Conservation (phyloP, 1,284 basidiomycete genomes). For the Cystobasidiaceae sp. region DNA sequence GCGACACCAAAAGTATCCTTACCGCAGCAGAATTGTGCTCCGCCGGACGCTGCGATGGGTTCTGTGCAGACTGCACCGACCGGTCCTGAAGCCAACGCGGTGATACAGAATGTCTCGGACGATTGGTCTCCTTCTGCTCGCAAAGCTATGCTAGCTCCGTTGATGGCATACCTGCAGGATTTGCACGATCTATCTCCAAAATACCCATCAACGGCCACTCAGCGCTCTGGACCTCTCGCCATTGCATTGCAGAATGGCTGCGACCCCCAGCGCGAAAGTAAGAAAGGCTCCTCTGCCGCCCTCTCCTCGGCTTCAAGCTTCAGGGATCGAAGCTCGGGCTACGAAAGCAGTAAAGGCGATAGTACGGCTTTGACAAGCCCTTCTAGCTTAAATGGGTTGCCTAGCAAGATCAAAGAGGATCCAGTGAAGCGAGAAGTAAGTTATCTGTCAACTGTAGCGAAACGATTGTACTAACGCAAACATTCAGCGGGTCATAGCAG, state of each 20-base stretch:
- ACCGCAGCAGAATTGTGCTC: background rate
- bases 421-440: slow-evolving; percentile 41
- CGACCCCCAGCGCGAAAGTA: background rate
- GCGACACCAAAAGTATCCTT: slow-evolving; percentile 1
- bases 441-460: background rate
- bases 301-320: slow-evolving; percentile 12
- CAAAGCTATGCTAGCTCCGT: slow-evolving; percentile 74
- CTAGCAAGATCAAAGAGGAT: slow-evolving; percentile 42
- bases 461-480: background rate
- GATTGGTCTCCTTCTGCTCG: no score
- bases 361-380: slow-evolving; percentile 3
- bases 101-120: no score
- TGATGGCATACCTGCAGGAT: slow-evolving; percentile 92
- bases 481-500: slow-evolving; percentile 42
- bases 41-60: background rate
- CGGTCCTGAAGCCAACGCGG: no score
- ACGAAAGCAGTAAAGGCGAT: slow-evolving; percentile 14
- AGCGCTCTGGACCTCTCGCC: no score
- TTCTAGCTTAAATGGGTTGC: slow-evolving; percentile 2
- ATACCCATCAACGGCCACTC: background rate
- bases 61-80: background rate
- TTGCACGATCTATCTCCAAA: slow-evolving; percentile 69
- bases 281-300: slow-evolving; percentile 16
- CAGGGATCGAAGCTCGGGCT: slow-evolving; percentile 12
- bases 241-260: no score